These are phyloP conservation scores for Elsinoe perseae DNA, from an alignment of 2,329 filamentous ascomycete genomes.

Conservation along the genomic window DNA sequence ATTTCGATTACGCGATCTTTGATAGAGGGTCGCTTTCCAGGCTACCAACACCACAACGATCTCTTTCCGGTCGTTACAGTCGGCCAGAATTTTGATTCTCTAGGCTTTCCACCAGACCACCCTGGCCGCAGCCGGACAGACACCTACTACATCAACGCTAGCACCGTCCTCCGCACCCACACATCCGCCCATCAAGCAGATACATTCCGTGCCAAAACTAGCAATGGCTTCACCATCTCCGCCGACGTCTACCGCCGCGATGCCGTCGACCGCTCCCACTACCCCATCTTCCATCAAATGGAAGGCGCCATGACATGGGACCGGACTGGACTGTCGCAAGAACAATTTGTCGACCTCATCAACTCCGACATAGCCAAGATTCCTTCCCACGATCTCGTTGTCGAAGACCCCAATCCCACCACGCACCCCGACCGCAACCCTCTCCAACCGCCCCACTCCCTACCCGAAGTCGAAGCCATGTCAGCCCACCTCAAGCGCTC, in stretches of 20 bases:
- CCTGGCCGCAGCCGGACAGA: slow-evolving; percentile 80
- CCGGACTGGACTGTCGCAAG: slow-evolving; percentile 48
- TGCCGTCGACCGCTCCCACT: slow-evolving; percentile 89
- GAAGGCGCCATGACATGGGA: slow-evolving; percentile 91
- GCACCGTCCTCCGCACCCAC: slow-evolving; percentile 81
- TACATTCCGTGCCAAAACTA: slow-evolving; percentile 64
- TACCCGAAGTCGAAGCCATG: slow-evolving; percentile 73
- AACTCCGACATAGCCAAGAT: slow-evolving; percentile 62
- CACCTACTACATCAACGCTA: slow-evolving; percentile 87
- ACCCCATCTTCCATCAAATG: slow-evolving; percentile 98
- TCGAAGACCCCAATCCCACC: slow-evolving; percentile 76
- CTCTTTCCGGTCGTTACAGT: slow-evolving; percentile 79
- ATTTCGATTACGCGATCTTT: slow-evolving; percentile 83
- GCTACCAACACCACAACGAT: slow-evolving; percentile 68
- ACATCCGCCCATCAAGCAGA: slow-evolving; percentile 89
- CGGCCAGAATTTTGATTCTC: slow-evolving; percentile 88
- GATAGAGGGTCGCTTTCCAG: slow-evolving; percentile 81
- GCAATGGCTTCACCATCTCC: slow-evolving; percentile 77
- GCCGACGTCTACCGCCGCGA: slow-evolving; percentile 94
- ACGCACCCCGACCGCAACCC: slow-evolving; percentile 75
- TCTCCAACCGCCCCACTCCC: slow-evolving; percentile 63
- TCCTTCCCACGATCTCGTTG: slow-evolving; percentile 64
- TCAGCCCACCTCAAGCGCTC: slow-evolving; percentile 80
- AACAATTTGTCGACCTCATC: slow-evolving; percentile 54
- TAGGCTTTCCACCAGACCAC: slow-evolving; percentile 83